Evolutionary conservation across 2,329 filamentous ascomycete species (phyloP), one percentile per base, ranked within the genome.

Genomic region (Colletotrichum spinosum): DNA sequence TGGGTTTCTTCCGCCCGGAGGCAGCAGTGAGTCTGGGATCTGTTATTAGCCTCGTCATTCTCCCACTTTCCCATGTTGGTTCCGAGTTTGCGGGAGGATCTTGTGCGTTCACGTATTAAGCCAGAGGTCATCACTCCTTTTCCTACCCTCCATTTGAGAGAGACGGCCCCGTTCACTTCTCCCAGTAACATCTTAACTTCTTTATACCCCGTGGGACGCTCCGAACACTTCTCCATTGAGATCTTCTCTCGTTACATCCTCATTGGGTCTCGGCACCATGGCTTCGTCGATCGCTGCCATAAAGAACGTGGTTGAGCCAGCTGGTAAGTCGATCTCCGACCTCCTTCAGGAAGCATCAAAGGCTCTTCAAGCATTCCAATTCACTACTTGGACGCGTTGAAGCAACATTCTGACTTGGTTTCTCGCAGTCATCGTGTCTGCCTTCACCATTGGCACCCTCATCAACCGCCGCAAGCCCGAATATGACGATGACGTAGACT

Each of bases 371-470:
- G 25, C 25, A 5, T 25, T 25, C 25, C 25, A 25, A 25, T 25
- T 25, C 25, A 25, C 4, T 4, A 25, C 25, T 5, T 1, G 25
- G 25, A 25, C 25, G 25, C 25, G 4, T 25, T 25, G 4, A 25
- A 41, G 13, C 6, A 41, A 9, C 8, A 4, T 25, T 46, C 44
- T 46, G 8, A 46, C 44, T 5, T 15, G 13, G 4, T 13, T 8
- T 8, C 7, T 35, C 10, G 50, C 41, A 68, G 66, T 68, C 57
- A 67, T 68, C 9, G 58, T 68, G 10, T 57, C 55, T 1, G 66
- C 63, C 12, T 68, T 68, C 53, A 67, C 66, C 9, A 17, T 63
- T 4, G 66, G 66, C 45, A 35, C 66, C n/a, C 66, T 68, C n/a
- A 67, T 68, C 50, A 68, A 68, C 58, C 66, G 66, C 37, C 66